These are phyloP conservation scores for Vinca minor DNA, from an alignment of 257 asterid genomes.

Conservation along the genomic window DNA sequence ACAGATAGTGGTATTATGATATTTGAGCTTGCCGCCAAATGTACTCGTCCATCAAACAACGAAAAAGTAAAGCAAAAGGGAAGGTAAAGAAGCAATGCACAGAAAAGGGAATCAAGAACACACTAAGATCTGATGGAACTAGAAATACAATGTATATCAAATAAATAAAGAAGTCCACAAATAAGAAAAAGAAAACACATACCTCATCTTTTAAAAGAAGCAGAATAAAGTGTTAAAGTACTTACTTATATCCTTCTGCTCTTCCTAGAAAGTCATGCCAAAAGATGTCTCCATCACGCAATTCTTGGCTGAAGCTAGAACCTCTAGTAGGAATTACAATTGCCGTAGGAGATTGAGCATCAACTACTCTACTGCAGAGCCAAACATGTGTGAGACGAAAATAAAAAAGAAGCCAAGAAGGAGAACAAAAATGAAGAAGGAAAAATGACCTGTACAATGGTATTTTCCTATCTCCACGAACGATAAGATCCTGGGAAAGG, in stretches of 20 bases:
- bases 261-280: conserved; percentile 78
- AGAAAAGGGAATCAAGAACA: no score
- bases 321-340: conserved; percentile 67
- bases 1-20: background rate
- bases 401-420: conserved; percentile 18
- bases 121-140: no score
- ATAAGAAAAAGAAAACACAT: background rate
- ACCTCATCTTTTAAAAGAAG: no score
- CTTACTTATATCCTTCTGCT: conserved; percentile 56
- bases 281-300: conserved; percentile 75
- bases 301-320: conserved; percentile 48
- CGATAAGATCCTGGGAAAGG: conserved; percentile 61
- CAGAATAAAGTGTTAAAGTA: conserved; percentile 1
- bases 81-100: no score
- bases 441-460: conserved; percentile 75
- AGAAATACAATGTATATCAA: background rate
- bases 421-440: conserved; percentile 14
- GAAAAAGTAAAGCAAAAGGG: no score
- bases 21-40: background rate
- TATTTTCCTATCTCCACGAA: conserved; percentile 64
- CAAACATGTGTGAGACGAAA: conserved; percentile 21
- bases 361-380: conserved; percentile 70
- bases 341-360: conserved; percentile 81
- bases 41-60: no score
- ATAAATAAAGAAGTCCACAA: no score